Conservation (phyloP, 805 yeast species). For the Jamesozyma spencerorum region DNA sequence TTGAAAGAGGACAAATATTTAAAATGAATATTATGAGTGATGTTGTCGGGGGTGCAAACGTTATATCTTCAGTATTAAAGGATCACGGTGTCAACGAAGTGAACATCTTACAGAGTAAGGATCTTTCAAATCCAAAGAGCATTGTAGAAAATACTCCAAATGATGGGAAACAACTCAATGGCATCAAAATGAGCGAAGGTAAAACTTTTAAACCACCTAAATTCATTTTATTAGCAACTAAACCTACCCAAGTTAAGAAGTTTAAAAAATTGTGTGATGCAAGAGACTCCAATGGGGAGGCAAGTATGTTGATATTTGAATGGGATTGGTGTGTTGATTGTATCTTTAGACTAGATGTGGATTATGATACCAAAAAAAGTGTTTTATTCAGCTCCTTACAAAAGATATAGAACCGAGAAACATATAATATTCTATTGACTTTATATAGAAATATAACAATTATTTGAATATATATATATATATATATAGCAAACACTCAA, state of each 20-base stretch:
- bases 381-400: conserved; percentile 5
- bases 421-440: background rate
- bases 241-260: conserved; percentile 22
- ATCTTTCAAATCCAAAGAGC: conserved; percentile 10
- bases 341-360: conserved; percentile 21
- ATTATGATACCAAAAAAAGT: conserved; percentile 2
- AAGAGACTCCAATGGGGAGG: background rate
- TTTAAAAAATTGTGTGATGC: conserved; percentile 12
- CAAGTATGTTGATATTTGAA: conserved; percentile 19
- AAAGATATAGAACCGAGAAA: too few species aligned
- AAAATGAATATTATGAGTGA: conserved; percentile 22
- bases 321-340: conserved; percentile 31
- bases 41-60: conserved; percentile 23
- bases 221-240: conserved; percentile 43
- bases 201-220: conserved; percentile 6
- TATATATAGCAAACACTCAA: background rate
- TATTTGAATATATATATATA: conserved; percentile 1
- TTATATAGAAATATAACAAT: background rate
- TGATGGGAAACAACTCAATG: background rate
- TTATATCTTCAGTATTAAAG: conserved; percentile 21
- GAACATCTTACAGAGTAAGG: conserved; percentile 11
- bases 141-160: background rate
- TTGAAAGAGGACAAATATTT: conserved; percentile 20
- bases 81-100: conserved; percentile 23
- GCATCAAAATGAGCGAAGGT: background rate